Conservation (phyloP, 2,329 filamentous ascomycete species). For the Penicillium sp. region DNA sequence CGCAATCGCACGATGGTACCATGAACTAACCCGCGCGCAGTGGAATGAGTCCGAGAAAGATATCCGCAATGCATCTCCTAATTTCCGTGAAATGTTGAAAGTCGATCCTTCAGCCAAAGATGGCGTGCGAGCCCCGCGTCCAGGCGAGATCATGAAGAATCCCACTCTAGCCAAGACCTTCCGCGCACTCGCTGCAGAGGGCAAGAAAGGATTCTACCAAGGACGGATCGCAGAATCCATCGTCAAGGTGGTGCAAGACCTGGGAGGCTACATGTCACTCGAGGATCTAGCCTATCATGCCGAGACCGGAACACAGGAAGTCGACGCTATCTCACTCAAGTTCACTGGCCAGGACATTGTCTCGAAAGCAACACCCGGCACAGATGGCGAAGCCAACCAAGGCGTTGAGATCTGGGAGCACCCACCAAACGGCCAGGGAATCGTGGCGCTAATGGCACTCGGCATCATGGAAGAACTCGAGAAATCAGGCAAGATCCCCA, state of each 20-base stretch:
- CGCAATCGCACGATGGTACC: neutral
- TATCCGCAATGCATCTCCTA: slow-evolving; percentile 75
- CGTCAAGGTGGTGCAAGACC: slow-evolving; percentile 71
- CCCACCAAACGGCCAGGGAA: slow-evolving; percentile 92
- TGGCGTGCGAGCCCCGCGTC: slow-evolving; percentile 70
- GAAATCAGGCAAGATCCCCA: slow-evolving; percentile 69
- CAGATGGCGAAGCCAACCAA: slow-evolving; percentile 38
- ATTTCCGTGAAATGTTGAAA: slow-evolving; percentile 85
- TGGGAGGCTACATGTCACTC: slow-evolving; percentile 74
- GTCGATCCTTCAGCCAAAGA: slow-evolving; percentile 65
- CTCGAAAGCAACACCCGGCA: slow-evolving; percentile 21
- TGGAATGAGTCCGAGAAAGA: slow-evolving; percentile 67
- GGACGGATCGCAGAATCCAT: slow-evolving; percentile 80
- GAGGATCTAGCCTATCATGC: slow-evolving; percentile 80
- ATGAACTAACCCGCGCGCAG: slow-evolving; percentile 45
- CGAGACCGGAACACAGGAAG: slow-evolving; percentile 70
- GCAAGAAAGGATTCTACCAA: slow-evolving; percentile 88
- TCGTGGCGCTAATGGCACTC: slow-evolving; percentile 90
- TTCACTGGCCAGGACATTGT: slow-evolving; percentile 62
- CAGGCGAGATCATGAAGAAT: slow-evolving; percentile 89
- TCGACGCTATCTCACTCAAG: slow-evolving; percentile 78
- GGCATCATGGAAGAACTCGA: slow-evolving; percentile 89
- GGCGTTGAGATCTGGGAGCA: slow-evolving; percentile 89
- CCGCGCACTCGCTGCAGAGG: slow-evolving; percentile 71
- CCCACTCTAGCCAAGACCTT: slow-evolving; percentile 80